Percentiles rank a stretch among this genome's conserved stretches.
phyloP scores from a whole-genome alignment of 345 rosid genomes.

The Arabidopsis arenosa region DNA sequence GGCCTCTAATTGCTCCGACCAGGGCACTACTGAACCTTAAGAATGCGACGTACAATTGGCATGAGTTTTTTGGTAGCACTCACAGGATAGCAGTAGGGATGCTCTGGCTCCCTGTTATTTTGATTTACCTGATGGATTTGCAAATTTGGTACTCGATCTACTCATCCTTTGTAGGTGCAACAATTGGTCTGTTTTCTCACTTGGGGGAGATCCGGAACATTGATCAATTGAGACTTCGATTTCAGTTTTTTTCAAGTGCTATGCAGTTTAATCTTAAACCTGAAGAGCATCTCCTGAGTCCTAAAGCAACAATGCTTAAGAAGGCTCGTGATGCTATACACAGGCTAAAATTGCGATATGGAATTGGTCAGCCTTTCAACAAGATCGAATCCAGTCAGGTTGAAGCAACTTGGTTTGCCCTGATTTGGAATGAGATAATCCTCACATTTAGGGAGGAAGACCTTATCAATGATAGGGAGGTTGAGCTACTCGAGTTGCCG shows the following conservation, averaged over 20 bases:
- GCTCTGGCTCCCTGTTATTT: slow-evolving; percentile 80
- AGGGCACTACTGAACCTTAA: slow-evolving; percentile 53
- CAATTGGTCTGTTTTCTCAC: slow-evolving; percentile 74
- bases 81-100: slow-evolving; percentile 60
- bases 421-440: slow-evolving; percentile 91
- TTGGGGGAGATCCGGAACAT: slow-evolving; percentile 92
- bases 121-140: slow-evolving; percentile 82
- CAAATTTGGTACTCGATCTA: slow-evolving; percentile 90
- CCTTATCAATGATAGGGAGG: slow-evolving; percentile 70
- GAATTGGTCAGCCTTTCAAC: slow-evolving; percentile 77
- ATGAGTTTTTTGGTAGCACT: slow-evolving; percentile 70
- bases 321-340: slow-evolving; percentile 81
- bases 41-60: slow-evolving; percentile 59
- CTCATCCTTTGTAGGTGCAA: slow-evolving; percentile 70
- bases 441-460: slow-evolving; percentile 85
- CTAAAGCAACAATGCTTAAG: slow-evolving; percentile 69
- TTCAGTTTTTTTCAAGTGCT: slow-evolving; percentile 92
- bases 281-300: slow-evolving; percentile 55
- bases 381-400: slow-evolving; percentile 88
- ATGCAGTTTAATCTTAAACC: slow-evolving; percentile 93
- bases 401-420: slow-evolving; percentile 83
- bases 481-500: slow-evolving; percentile 81
- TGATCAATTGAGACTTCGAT: slow-evolving; percentile 84
- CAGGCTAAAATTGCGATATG: slow-evolving; percentile 78
- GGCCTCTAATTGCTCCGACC: slow-evolving; percentile 76